These are phyloP conservation scores for Salix purpurea DNA, from an alignment of 345 rosid genomes.

Conservation along the genomic window DNA sequence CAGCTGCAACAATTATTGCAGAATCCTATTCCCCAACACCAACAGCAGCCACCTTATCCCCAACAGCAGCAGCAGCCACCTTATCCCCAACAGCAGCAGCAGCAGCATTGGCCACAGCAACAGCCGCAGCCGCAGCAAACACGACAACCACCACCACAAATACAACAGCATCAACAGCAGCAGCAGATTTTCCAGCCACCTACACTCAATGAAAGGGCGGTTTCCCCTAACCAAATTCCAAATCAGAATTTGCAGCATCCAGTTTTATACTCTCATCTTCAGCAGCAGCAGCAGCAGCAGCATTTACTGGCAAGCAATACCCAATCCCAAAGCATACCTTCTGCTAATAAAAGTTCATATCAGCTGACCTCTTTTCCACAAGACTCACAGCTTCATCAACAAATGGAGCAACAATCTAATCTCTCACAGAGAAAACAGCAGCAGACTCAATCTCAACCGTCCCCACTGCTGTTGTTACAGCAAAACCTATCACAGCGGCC, in stretches of 20 bases:
- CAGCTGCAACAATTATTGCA: slow-evolving; percentile 52
- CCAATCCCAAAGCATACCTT: slow-evolving; percentile 35
- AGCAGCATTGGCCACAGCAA: slow-evolving; percentile 22
- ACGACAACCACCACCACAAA: neutral
- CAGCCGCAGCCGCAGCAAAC: slow-evolving; percentile 15
- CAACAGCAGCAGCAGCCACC: slow-evolving; percentile 27
- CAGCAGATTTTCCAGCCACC: slow-evolving; percentile 43
- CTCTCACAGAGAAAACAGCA: slow-evolving; percentile 55
- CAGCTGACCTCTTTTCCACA: slow-evolving; percentile 54
- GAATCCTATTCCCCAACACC: slow-evolving; percentile 13
- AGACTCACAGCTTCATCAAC: slow-evolving; percentile 58
- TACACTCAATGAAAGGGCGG: slow-evolving; percentile 41
- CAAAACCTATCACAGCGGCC: slow-evolving; percentile 54
- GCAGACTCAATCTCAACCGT: slow-evolving; percentile 59
- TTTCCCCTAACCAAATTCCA: slow-evolving; percentile 43
- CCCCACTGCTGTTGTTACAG: slow-evolving; percentile 48
- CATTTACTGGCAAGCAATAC: slow-evolving; percentile 42
- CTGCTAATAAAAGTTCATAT: slow-evolving; percentile 46
- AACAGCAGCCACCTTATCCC: slow-evolving; percentile 35
- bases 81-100: slow-evolving; percentile 30
- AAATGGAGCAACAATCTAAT: slow-evolving; percentile 61
- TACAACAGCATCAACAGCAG: slow-evolving; percentile 17
- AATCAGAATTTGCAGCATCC: slow-evolving; percentile 49
- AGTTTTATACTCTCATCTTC: slow-evolving; percentile 45
- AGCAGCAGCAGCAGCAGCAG: slow-evolving; percentile 43